These are phyloP conservation scores for Colletotrichum sp. DNA, from an alignment of 2,329 filamentous ascomycete species.

Conservation along the genomic window DNA sequence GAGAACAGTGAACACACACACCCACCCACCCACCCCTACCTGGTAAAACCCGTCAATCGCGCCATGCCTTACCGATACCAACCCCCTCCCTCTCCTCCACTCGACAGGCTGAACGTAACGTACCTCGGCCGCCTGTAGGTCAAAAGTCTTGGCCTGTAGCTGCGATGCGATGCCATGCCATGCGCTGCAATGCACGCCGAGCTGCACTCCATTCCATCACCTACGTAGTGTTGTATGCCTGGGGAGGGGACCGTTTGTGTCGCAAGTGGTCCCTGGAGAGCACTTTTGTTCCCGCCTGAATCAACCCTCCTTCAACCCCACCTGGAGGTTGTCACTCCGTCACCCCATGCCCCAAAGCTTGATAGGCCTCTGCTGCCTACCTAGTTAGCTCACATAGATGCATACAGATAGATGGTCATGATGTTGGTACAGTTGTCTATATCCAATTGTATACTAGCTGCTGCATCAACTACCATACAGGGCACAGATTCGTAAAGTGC, in stretches of 20 bases:
- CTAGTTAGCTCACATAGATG: not conserved
- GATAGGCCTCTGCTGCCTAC: not conserved
- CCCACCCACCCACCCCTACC: not conserved
- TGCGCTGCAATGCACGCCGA: slow-evolving; percentile 11
- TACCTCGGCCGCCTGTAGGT: not conserved
- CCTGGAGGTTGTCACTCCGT: not conserved
- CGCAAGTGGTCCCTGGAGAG: slow-evolving; percentile 7
- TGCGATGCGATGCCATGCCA: slow-evolving; percentile 1
- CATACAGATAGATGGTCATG: not conserved
- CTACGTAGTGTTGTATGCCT: not conserved
- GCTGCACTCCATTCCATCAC: slow-evolving; percentile 12
- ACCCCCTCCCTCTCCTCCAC: not conserved
- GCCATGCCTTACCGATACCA: slow-evolving; percentile 9
- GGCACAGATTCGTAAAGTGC: not conserved
- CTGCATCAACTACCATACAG: not conserved
- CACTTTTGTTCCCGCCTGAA: slow-evolving; percentile 11
- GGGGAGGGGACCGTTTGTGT: slow-evolving; percentile 7
- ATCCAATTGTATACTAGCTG: slow-evolving; percentile 8
- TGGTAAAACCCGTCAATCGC: not conserved
- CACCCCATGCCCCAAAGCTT: not conserved
- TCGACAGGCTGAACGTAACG: not conserved
- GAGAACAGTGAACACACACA: not conserved
- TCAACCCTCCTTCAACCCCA: not conserved
- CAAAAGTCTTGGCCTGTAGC: not conserved
- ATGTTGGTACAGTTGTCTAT: not conserved